These are phyloP conservation scores for Monascus ruber DNA, from an alignment of 2,329 filamentous ascomycete genomes.

Conservation along the genomic window DNA sequence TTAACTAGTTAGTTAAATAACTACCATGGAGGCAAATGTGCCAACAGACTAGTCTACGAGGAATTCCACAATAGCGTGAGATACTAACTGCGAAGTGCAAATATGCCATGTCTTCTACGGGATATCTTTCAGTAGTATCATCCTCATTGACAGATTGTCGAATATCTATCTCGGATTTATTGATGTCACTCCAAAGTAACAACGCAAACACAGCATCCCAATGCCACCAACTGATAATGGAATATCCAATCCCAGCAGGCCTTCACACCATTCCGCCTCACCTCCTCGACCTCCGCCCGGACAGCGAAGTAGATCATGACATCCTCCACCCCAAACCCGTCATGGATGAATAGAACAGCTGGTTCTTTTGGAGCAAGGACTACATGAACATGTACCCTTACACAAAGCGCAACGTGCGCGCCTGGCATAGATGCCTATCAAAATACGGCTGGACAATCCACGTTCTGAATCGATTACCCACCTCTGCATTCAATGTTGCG, in stretches of 20 bases:
- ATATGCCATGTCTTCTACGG: too few relatives aligned
- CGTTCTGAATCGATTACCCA: slow-evolving; percentile 36
- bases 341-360: slow-evolving; percentile 41
- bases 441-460: slow-evolving; percentile 43
- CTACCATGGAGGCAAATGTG: too few relatives aligned
- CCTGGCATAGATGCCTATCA: slow-evolving; percentile 44
- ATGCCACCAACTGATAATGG: too few relatives aligned
- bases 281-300: slow-evolving; percentile 36
- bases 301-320: slow-evolving; percentile 35
- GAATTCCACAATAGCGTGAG: too few relatives aligned
- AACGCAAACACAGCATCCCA: too few relatives aligned
- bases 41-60: too few relatives aligned
- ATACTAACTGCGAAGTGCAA: too few relatives aligned
- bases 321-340: slow-evolving; percentile 31
- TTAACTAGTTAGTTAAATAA: too few relatives aligned
- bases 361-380: slow-evolving; percentile 49
- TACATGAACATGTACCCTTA: slow-evolving; percentile 41
- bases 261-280: slow-evolving; percentile 30
- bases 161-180: too few relatives aligned
- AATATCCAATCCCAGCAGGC: slow-evolving; percentile 23
- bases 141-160: too few relatives aligned
- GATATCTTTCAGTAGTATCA: too few relatives aligned
- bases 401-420: slow-evolving; percentile 41
- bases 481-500: slow-evolving; percentile 38
- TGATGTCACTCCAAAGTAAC: too few relatives aligned